Evolutionary conservation across 2,329 filamentous ascomycete genomes (phyloP), one percentile per base, ranked within the genome.

Genomic region (Macrophomina tecta): DNA sequence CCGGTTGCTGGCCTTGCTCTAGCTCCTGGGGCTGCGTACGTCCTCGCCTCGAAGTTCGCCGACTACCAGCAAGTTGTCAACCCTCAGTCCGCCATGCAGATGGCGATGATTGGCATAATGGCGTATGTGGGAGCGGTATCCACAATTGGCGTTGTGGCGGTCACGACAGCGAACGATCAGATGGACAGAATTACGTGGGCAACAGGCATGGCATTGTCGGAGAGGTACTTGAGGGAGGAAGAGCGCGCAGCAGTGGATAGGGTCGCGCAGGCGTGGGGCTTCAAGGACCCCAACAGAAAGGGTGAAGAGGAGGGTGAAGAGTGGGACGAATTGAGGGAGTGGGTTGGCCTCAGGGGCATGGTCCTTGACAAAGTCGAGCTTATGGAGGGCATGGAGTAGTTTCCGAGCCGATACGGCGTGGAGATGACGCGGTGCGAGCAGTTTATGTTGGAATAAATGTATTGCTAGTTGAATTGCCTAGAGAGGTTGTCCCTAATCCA

Each of bases 131-230:
- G 88, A 23, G 92, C 93, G 69, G 93, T 93, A 4, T 89, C 88
- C 4, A 92, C 90, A 9, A 87, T 98, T 64, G 95, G 94, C 2
- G 81, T 95, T 49, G 88, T 98, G 45, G 93, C 94, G 8, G 83
- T 96, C 68, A 89, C 92, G 32, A 97, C 94, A 40, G 85, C 90
- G 68, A 97, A 97, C 79, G 94, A 98, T 77, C 93, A 98, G 79
- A 97, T 97, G 92, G 90, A 91, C 73, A 88, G 95, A 23, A 93
- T 98, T 5, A 94, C 92, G 2, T 99, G 95, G 95, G 85, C 90
- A 8, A 88, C 88, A 0, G 95, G 95, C 11, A 90, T 92, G 40
- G 90, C 92, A 28, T 81, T 98, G 69, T 86, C 91, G 69, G 86
- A 92, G 73, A 87, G 95, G 14, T 98, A 94, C 91, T 78, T 97